phyloP scores from a whole-genome alignment of 2,329 filamentous ascomycete genomes.

The Fusarium coicis region DNA sequence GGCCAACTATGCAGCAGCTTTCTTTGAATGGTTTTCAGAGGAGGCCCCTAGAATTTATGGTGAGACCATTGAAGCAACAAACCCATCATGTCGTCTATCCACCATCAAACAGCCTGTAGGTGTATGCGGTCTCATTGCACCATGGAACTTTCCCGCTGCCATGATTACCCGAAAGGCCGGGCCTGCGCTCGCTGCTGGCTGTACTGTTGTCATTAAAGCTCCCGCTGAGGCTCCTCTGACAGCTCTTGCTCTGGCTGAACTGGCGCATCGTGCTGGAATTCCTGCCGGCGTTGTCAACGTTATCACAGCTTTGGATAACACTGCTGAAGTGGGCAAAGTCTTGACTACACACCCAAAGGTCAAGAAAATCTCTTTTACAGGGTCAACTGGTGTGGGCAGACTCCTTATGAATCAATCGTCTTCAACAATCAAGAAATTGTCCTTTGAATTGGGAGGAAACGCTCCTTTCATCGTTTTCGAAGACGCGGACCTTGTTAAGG shows the following conservation, averaged over 20 bases:
- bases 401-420: conserved; percentile 76
- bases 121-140: conserved; percentile 50
- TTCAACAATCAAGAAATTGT: conserved; percentile 77
- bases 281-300: conserved; percentile 90
- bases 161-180: conserved; percentile 62
- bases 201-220: conserved; percentile 85
- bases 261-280: conserved; percentile 84
- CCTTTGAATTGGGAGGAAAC: conserved; percentile 79
- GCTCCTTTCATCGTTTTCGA: conserved; percentile 82
- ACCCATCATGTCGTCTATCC: conserved; percentile 65
- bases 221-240: conserved; percentile 92
- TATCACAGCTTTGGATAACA: conserved; percentile 81
- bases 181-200: conserved; percentile 74
- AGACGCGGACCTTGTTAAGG: conserved; percentile 76
- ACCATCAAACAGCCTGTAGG: conserved; percentile 50
- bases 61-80: conserved; percentile 64
- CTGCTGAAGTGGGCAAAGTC: conserved; percentile 77
- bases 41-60: conserved; percentile 65
- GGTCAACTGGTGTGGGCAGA: conserved; percentile 60
- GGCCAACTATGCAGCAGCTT: conserved; percentile 67
- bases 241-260: conserved; percentile 83
- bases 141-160: conserved; percentile 68
- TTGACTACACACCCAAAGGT: conserved; percentile 54
- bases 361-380: conserved; percentile 80
- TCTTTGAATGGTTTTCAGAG: conserved; percentile 73